Base-by-base conservation (phyloP, 164 flowering plant species). In the Vitis cinerea region DNA sequence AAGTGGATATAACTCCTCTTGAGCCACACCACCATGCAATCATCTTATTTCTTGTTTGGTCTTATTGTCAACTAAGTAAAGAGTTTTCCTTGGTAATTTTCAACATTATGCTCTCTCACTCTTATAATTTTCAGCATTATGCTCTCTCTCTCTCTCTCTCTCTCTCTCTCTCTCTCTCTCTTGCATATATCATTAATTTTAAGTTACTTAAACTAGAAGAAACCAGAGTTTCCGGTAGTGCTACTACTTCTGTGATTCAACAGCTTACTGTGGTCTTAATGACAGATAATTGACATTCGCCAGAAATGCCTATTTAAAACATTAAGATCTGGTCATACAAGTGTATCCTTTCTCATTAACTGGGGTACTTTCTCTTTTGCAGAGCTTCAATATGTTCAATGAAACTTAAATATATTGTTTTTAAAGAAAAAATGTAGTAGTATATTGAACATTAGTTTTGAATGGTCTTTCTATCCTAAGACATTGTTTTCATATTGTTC, bases 291-390 rank as follows among this genome's bases (percentile, higher is more conserved):
- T 79, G 97, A 92, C 73, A 80, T 86, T 55, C 79, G 72, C 15
- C 90, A 91, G 74, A 68, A 87, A 12, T 81, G 94, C 66, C 84
- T 88, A 29, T 91, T 86, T 73, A 92, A 92, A 81, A 87, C 97
- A 57, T 72, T 95, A 72, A 83, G 97, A 83, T 75, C 88, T 82
- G 96, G 86, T 59, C 99, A 92, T 77, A 71, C 84, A 75, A 94
- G 85, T 82, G 99, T 92, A 92, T 92, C 95, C 93, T 91, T 88
- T 71, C 31, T 49, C 49, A 54, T 14, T 30, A 50, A 30, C 15
- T 27, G 30, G 23, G 16, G 9, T 29, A 0, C 11, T 15, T 30
- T 54, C 8, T 12, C 3, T 53, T 50, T 11, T 27, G 4, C 16
- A 10, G 6, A 12, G 3, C 52, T 52, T 51, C 44, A 6, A 37